Conservation (phyloP, 2,329 filamentous ascomycete genomes). For the Drechmeria coniospora region DNA sequence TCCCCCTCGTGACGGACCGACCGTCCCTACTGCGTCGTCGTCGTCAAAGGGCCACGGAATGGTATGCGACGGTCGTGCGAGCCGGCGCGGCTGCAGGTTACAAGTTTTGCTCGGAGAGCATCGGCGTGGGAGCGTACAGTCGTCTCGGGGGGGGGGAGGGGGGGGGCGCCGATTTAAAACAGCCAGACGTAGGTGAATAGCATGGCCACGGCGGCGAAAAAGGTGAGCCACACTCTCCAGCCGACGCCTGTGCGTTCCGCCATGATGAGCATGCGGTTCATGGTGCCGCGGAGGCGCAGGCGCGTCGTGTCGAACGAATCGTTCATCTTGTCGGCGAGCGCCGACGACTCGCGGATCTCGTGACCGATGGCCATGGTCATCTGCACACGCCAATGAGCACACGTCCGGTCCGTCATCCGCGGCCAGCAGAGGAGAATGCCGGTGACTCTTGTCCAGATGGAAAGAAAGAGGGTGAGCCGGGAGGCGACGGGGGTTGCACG, state of each 20-base stretch:
- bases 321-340: slow-evolving; percentile 89
- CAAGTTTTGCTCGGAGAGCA: too few relatives aligned
- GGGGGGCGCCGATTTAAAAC: slow-evolving; percentile 40
- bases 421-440: neutral
- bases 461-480: neutral
- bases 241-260: slow-evolving; percentile 85
- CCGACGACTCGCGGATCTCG: slow-evolving; percentile 81
- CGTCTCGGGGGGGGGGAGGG: too few relatives aligned
- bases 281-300: slow-evolving; percentile 69
- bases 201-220: slow-evolving; percentile 69
- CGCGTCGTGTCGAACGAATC: slow-evolving; percentile 80
- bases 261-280: slow-evolving; percentile 96
- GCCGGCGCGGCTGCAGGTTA: too few relatives aligned
- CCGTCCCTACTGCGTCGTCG: too few relatives aligned
- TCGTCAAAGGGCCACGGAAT: too few relatives aligned
- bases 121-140: too few relatives aligned
- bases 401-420: too few relatives aligned
- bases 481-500: slow-evolving; percentile 18
- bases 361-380: slow-evolving; percentile 88
- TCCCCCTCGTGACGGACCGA: too few relatives aligned
- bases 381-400: slow-evolving; percentile 23
- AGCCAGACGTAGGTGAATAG: slow-evolving; percentile 91
- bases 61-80: too few relatives aligned
- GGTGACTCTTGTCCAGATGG: neutral
- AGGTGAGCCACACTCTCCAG: slow-evolving; percentile 86